A percentile compares a stretch with the other conserved stretches of the same genome.
Conservation (phyloP, 2,329 filamentous ascomycete species). For the Cordyceps cicadae region DNA sequence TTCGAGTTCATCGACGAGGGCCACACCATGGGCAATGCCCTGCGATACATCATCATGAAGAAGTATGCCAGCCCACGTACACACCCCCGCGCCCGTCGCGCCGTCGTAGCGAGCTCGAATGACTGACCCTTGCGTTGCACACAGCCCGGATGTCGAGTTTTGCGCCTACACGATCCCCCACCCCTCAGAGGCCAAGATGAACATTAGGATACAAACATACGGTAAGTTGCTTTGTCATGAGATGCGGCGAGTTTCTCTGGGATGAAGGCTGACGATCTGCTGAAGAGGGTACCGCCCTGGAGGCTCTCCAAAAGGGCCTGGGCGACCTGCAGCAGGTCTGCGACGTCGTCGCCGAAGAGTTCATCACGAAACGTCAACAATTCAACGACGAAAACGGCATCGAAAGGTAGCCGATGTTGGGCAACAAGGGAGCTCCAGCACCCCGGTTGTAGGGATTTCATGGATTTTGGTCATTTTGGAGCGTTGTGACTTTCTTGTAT, state of each 20-base stretch:
- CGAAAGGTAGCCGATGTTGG: conserved; percentile 14
- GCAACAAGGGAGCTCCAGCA: conserved; percentile 15
- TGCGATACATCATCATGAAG: conserved; percentile 96
- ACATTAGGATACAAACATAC: conserved; percentile 93
- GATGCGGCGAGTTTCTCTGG: background rate
- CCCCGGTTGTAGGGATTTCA: background rate
- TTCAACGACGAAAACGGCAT: conserved; percentile 28
- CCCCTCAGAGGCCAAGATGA: conserved; percentile 94
- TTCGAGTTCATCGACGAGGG: conserved; percentile 93
- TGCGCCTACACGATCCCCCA: conserved; percentile 98
- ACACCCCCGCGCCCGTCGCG: conserved; percentile 2
- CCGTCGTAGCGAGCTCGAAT: too few relatives aligned
- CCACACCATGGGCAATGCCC: conserved; percentile 88
- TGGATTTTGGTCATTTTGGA: background rate
- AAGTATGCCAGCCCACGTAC: conserved; percentile 64
- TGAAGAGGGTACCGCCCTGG: conserved; percentile 68
- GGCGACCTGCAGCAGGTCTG: conserved; percentile 84
- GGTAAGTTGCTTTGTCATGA: conserved; percentile 47
- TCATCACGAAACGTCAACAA: conserved; percentile 48
- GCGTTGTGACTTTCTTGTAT: background rate
- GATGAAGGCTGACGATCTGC: conserved; percentile 9
- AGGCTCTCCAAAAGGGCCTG: conserved; percentile 84
- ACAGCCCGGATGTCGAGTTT: conserved; percentile 83
- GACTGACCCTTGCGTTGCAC: background rate
- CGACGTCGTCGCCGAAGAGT: conserved; percentile 89